Base-by-base conservation (phyloP, 306 rosid genomes). In the Prunus mume region DNA sequence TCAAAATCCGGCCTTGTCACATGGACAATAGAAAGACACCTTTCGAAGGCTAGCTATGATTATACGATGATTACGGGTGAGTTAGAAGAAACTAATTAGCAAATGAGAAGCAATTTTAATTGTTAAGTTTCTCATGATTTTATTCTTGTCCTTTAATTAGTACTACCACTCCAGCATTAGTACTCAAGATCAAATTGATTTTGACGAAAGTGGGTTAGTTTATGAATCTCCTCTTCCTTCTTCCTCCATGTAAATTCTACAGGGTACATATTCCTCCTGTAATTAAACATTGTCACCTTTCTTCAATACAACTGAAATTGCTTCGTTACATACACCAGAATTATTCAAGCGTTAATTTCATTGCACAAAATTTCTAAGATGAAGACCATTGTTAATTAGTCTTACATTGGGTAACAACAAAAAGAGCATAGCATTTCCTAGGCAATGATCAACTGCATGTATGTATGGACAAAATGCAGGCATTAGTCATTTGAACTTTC, bases 51-150 rank as follows among this genome's bases (percentile, higher is more conserved):
- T 55, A n/a, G 61, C 20, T 55, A 34, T 17, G 57, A 51, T 51
- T 14, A 25, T 25, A 55, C 27, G 2, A n/a, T 9, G 61, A n/a
- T n/a, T 18, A 12, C 46, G 7, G 38, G 61, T 51, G 63, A 71
- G 64, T 30, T 69, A 32, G 27, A 55, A n/a, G 61, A 55, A n/a
- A 17, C 41, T 34, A 34, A 34, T 34, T 18, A 24, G 54, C 54
- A 72, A 57, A 6, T 14, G 55, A 57, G 76, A 57, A 57, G 18
- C 67, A 22, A 58, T 72, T 57, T 72, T 72, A 46, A 46, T 8
- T 10, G 7, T 41, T 58, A 38, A 13, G 56, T 43, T 58, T 57
- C 56, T 58, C 68, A 62, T 28, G 18, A 58, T 22, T 6, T 38
- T 34, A 38, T 22, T 38, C 66, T 20, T 15, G 38, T 34, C 64